phyloP scores from a whole-genome alignment of 2,329 filamentous ascomycete species.

The Beauveria pseudobassiana region DNA sequence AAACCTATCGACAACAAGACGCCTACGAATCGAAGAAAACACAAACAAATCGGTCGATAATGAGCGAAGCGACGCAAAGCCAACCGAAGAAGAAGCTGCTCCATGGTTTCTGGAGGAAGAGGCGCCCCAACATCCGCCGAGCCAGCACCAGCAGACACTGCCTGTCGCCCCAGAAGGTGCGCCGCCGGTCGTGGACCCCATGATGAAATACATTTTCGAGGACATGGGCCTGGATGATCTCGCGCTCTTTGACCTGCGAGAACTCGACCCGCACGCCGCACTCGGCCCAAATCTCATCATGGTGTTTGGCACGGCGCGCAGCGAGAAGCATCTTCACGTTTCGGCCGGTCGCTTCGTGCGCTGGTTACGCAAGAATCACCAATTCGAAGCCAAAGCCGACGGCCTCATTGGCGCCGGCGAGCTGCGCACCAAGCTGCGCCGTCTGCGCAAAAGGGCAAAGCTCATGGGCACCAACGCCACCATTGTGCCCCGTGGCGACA shows the following conservation, averaged over 20 bases:
- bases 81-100: slow-evolving; percentile 26
- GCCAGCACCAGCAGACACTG: slow-evolving; percentile 39
- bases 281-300: slow-evolving; percentile 85
- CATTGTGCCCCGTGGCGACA: slow-evolving; percentile 59
- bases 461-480: slow-evolving; percentile 66
- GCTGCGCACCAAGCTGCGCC: slow-evolving; percentile 75
- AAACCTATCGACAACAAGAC: slow-evolving; percentile 18
- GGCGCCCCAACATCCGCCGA: slow-evolving; percentile 42
- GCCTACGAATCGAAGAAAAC: background rate
- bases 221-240: slow-evolving; percentile 83
- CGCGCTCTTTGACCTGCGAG: slow-evolving; percentile 71
- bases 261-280: slow-evolving; percentile 77
- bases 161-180: slow-evolving; percentile 56
- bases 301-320: slow-evolving; percentile 85
- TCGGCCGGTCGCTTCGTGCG: slow-evolving; percentile 83
- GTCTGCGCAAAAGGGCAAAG: slow-evolving; percentile 74
- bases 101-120: slow-evolving; percentile 88
- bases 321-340: slow-evolving; percentile 87
- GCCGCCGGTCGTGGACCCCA: slow-evolving; percentile 61
- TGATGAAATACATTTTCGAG: slow-evolving; percentile 73
- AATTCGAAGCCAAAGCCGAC: slow-evolving; percentile 71
- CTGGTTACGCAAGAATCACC: slow-evolving; percentile 69
- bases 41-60: slow-evolving; percentile 15
- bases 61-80: slow-evolving; percentile 2
- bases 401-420: slow-evolving; percentile 86